phyloP scores from a whole-genome alignment of 306 rosid genomes.

The Vicia sativa region DNA sequence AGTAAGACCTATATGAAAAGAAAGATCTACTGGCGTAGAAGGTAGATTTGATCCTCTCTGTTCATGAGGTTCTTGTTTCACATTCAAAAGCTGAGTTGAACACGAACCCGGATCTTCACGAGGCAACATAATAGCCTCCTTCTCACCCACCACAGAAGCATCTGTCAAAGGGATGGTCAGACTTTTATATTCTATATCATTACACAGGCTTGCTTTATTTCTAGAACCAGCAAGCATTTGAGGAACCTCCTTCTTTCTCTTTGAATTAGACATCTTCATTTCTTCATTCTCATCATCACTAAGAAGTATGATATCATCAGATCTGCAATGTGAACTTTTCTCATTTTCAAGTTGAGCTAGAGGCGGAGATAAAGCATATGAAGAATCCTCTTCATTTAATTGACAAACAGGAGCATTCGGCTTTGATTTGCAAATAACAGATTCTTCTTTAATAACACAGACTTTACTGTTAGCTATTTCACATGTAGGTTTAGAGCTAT shows the following conservation, averaged over 20 bases:
- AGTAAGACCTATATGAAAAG: slow-evolving; percentile 42
- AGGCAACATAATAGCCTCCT: slow-evolving; percentile 42
- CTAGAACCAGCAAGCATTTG: slow-evolving; percentile 44
- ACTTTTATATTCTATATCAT: slow-evolving; percentile 42
- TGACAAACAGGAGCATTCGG: slow-evolving; percentile 45
- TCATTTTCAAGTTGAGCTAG: slow-evolving; percentile 45
- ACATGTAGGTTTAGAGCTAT: slow-evolving; percentile 35
- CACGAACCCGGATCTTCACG: slow-evolving; percentile 40
- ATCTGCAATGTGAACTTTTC: slow-evolving; percentile 46
- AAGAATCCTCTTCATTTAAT: slow-evolving; percentile 58
- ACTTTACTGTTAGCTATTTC: slow-evolving; percentile 39
- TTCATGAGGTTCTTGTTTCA: slow-evolving; percentile 51
- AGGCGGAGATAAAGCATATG: slow-evolving; percentile 45
- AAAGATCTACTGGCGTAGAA: slow-evolving; percentile 45
- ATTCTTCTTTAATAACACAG: slow-evolving; percentile 51
- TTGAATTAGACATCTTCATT: slow-evolving; percentile 46
- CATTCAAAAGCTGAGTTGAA: slow-evolving; percentile 42
- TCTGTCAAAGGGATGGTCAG: slow-evolving; percentile 52
- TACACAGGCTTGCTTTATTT: slow-evolving; percentile 52
- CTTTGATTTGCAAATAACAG: slow-evolving; percentile 42
- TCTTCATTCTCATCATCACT: slow-evolving; percentile 85
- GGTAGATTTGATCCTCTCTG: slow-evolving; percentile 42
- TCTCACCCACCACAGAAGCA: slow-evolving; percentile 53
- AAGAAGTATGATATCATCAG: slow-evolving; percentile 62
- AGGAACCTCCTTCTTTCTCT: slow-evolving; percentile 45